Evolutionary conservation across 768 basidiomycete genomes (phyloP).

Genomic region (Lentinus tigrinus): DNA sequence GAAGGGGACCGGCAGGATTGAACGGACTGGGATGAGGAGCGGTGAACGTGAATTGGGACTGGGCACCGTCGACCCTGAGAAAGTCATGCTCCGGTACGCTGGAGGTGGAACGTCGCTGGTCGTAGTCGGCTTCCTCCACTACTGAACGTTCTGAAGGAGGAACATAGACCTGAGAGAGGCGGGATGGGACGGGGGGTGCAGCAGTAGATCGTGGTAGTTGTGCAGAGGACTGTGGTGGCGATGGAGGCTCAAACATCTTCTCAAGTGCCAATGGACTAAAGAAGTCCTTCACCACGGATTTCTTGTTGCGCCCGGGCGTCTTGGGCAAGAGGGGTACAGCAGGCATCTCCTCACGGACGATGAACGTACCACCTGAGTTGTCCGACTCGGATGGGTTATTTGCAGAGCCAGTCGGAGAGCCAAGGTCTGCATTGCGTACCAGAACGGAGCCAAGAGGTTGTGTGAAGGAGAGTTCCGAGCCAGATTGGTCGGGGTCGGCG

Average conservation of each 20-base stretch:
- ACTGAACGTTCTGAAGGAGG: conserved; percentile 18
- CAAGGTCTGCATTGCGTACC: conserved; percentile 31
- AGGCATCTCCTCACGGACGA: conserved; percentile 69
- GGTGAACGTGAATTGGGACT: conserved; percentile 74
- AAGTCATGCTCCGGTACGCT: not conserved
- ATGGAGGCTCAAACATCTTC: conserved; percentile 92
- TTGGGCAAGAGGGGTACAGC: conserved; percentile 56
- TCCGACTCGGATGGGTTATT: conserved; percentile 30
- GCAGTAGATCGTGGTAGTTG: conserved; percentile 13
- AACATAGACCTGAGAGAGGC: conserved; percentile 36
- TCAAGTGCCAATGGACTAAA: conserved; percentile 88
- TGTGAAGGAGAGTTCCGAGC: conserved; percentile 35
- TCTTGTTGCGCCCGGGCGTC: conserved; percentile 63
- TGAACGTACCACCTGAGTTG: conserved; percentile 61
- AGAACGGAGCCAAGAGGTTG: conserved; percentile 55
- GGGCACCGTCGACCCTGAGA: conserved; percentile 24
- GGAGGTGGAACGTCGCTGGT: not conserved
- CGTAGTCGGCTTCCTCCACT: not conserved
- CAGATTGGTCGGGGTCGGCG: conserved; percentile 28
- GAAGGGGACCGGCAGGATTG: conserved; percentile 29
- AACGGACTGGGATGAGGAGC: conserved; percentile 46
- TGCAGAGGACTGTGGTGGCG: conserved; percentile 49
- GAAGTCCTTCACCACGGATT: conserved; percentile 69
- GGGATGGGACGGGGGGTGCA: conserved; percentile 31
- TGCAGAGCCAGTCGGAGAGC: conserved; percentile 11